phyloP scores from a whole-genome alignment of 2,329 filamentous ascomycete genomes.

The Zymoseptoria brevis region DNA sequence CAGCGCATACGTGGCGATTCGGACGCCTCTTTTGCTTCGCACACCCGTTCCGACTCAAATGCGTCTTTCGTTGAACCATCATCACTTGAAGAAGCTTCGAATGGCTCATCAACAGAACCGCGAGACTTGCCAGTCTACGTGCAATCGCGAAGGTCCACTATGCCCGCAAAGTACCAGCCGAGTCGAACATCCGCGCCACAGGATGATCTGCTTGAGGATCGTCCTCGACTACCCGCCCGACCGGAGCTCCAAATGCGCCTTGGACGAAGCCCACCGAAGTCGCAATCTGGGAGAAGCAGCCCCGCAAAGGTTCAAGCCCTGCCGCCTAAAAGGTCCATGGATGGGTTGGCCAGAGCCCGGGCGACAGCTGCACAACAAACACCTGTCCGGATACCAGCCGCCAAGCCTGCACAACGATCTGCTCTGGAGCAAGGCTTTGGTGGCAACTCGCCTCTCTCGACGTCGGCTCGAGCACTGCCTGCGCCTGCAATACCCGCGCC shows the following conservation, averaged over 20 bases:
- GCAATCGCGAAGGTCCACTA: constrained; percentile 14
- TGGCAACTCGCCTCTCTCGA: constrained; percentile 5
- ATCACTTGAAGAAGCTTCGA: constrained; percentile 9
- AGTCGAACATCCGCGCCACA: constrained; percentile 3
- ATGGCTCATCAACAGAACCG: not conserved
- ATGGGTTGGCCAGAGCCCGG: constrained; percentile 14
- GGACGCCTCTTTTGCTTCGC: constrained; percentile 18
- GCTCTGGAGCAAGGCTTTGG: constrained; percentile 25
- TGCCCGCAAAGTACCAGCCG: constrained; percentile 21
- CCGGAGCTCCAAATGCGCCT: constrained; percentile 24
- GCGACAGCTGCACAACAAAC: constrained; percentile 10
- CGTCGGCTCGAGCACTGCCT: constrained; percentile 6
- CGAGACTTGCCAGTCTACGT: constrained; percentile 15
- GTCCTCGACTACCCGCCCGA: constrained; percentile 26
- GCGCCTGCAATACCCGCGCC: constrained; percentile 30
- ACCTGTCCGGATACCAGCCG: constrained; percentile 22
- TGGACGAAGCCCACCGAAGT: constrained; percentile 22
- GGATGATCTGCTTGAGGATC: constrained; percentile 22
- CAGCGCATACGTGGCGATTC: constrained; percentile 22
- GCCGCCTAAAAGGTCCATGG: constrained; percentile 15
- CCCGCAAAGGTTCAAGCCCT: constrained; percentile 24
- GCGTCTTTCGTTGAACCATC: constrained; percentile 25
- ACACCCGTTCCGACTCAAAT: constrained; percentile 20
- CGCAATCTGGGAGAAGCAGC: constrained; percentile 22
- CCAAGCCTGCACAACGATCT: constrained; percentile 16